Conservation (phyloP, 202 grass and related monocot species). For the Dendrocalamus latiflorus region DNA sequence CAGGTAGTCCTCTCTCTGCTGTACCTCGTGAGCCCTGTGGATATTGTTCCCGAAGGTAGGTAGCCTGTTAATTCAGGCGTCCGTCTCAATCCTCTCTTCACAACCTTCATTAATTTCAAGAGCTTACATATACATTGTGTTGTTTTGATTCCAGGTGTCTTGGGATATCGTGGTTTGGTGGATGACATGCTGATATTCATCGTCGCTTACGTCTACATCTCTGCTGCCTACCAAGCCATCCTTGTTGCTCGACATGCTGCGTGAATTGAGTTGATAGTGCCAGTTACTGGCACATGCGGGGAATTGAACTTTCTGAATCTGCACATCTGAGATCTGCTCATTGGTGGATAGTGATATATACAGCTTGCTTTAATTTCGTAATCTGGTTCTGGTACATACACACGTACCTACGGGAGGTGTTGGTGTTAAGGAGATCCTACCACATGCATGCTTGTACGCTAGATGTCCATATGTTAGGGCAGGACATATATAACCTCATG, state of each 20-base stretch:
- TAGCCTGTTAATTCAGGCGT: neutral
- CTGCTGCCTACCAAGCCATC: neutral
- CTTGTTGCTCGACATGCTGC: neutral
- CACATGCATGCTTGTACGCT: neutral
- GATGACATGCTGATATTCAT: conserved; percentile 4
- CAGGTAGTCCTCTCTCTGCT: neutral
- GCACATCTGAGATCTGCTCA: neutral
- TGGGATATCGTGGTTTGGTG: conserved; percentile 3
- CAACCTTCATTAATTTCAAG: neutral
- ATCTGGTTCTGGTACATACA: neutral
- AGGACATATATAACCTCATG: neutral
- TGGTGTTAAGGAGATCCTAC: too few relatives aligned
- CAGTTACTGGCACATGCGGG: neutral
- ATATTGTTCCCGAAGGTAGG: conserved; percentile 9
- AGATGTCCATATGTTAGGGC: neutral
- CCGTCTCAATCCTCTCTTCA: neutral
- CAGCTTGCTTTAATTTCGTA: neutral
- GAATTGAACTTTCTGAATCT: neutral
- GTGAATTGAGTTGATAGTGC: neutral
- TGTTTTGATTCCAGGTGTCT: neutral
- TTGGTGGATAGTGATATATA: neutral
- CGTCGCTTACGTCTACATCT: neutral
- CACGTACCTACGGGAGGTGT: neutral
- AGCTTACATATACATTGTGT: too few relatives aligned
- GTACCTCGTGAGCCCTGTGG: neutral